phyloP scores from a whole-genome alignment of 257 asterid species.

The Solanum rostratum region DNA sequence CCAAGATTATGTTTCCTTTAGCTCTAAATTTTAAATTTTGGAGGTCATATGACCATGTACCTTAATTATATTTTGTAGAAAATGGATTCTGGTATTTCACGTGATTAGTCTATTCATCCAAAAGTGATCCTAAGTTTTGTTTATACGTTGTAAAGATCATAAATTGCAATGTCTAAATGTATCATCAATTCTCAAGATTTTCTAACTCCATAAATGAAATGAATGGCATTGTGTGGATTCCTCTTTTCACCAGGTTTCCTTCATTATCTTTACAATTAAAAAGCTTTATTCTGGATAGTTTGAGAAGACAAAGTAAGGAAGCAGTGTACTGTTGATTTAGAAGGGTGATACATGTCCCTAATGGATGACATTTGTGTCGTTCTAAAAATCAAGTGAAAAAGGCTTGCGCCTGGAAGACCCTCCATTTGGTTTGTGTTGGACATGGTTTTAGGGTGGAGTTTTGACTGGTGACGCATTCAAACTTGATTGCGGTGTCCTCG shows the following conservation, averaged over 20 bases:
- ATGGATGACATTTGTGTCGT: background rate
- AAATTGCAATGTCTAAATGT: background rate
- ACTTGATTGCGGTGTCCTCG: background rate
- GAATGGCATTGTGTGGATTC: background rate
- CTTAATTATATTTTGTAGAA: background rate
- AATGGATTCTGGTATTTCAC: background rate
- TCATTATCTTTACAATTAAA: background rate
- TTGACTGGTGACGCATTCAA: background rate
- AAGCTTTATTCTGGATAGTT: background rate
- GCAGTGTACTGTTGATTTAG: background rate
- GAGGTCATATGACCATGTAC: background rate
- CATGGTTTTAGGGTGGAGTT: background rate
- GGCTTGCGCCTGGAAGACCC: background rate
- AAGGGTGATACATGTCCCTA: background rate
- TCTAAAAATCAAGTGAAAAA: background rate
- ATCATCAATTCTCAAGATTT: background rate
- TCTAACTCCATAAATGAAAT: background rate
- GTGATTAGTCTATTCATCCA: background rate
- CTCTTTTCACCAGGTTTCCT: background rate
- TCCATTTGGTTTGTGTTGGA: background rate
- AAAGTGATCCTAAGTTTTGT: background rate
- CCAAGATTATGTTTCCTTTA: background rate
- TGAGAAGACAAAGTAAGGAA: background rate
- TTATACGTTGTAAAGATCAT: background rate
- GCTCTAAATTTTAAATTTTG: background rate